Evolutionary conservation across 345 rosid genomes (phyloP), one percentile per base, ranked within the genome.

Genomic region (Populus alba): DNA sequence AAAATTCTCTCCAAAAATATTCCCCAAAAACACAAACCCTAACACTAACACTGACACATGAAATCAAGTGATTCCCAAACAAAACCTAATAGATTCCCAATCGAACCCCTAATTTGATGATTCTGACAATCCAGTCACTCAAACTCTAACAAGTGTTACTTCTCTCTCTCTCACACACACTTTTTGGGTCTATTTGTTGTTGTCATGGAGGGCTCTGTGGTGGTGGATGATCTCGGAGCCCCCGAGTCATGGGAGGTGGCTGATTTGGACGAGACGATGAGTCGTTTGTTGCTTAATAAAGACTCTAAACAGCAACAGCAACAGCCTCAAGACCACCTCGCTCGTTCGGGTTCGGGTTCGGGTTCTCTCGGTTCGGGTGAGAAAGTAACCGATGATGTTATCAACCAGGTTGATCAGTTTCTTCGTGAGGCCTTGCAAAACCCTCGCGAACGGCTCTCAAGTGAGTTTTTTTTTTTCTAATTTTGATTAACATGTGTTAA

Each of bases 211-310:
- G 92, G 90, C 82, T 84, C 96, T 88, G 88, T 75, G 89, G 87
- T 70, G 89, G 87, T 67, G 81, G 92, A 88, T 82, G 97, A 90
- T 87, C 80, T 87, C 73, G 94, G 89, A 69, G 89, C 94, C 80
- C 91, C 93, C 55, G 97, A 90, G 69, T 90, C 94, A n/a, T 92
- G 97, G 97, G 97, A 92, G 90, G 89, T 83, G 18, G 97, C 90
- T 77, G 92, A 92, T 85, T 76, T 92, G 86, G 97, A 92, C 66
- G 90, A 90, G 47, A 79, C 94, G 70, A 83, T 90, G 92, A 88
- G 81, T 74, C 91, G 97, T 37, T 79, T 92, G 87, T 81, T 87
- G 86, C 91, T 92, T 41, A 70, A 62, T 49, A 74, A 77, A 35
- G 75, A 86, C 1, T 80, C 79, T 23, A 78, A 79, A 38, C 79